Conservation (phyloP, 306 rosid species). For the Fragaria vesca region DNA sequence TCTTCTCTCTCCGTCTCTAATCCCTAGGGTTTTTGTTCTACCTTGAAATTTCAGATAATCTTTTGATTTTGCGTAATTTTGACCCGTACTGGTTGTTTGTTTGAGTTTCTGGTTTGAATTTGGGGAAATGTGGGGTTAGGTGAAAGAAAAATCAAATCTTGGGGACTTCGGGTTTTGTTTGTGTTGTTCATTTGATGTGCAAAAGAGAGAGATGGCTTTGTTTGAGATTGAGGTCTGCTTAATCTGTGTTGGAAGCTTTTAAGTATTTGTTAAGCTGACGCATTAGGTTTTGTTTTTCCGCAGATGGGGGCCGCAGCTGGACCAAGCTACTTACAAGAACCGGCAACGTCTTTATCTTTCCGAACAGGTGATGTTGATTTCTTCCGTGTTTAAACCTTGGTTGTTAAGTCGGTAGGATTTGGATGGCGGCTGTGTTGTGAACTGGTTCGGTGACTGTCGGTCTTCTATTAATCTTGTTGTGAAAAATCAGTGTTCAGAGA, state of each 20-base stretch:
- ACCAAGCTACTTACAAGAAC: constrained; percentile 73
- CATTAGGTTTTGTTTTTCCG: not conserved
- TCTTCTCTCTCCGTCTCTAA: not conserved
- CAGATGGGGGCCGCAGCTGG: constrained; percentile 89
- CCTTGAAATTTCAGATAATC: not conserved
- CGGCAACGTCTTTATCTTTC: constrained; percentile 90
- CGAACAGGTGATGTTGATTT: constrained; percentile 52
- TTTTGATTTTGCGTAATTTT: not conserved
- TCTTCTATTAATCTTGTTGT: not conserved
- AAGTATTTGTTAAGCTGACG: not conserved
- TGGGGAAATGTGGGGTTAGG: constrained; percentile 15
- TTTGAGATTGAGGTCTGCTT: not conserved
- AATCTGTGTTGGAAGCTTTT: not conserved
- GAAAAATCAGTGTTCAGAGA: not conserved
- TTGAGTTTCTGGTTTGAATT: not conserved
- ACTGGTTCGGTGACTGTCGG: not conserved
- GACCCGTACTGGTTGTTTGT: too few relatives aligned
- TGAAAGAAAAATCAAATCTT: not conserved
- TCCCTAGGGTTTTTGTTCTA: constrained; percentile 18
- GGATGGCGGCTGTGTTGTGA: not conserved
- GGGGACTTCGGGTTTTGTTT: too few relatives aligned
- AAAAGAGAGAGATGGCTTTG: not conserved
- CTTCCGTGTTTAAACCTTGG: not conserved
- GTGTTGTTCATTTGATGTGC: too few relatives aligned
- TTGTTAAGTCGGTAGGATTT: not conserved